Evolutionary conservation across 2,329 filamentous ascomycete species (phyloP).

Genomic region (Pseudogymnoascus sp.): DNA sequence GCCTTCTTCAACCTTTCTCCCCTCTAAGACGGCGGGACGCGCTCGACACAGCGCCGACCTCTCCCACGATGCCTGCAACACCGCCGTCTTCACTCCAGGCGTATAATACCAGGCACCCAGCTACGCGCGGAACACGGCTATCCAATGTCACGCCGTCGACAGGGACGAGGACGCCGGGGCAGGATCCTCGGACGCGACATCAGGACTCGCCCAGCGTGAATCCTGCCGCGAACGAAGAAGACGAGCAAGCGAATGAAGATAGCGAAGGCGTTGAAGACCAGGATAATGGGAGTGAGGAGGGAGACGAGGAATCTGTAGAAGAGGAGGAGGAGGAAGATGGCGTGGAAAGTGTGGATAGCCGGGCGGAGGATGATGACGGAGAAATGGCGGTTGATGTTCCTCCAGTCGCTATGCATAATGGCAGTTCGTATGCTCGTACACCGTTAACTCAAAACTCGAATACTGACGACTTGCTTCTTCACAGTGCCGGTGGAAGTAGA

Average conservation of each 20-base stretch:
- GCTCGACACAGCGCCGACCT: not conserved
- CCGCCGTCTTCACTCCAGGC: not conserved
- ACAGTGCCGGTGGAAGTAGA: constrained; percentile 29
- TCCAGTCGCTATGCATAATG: not conserved
- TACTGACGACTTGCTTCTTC: not conserved
- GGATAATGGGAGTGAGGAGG: constrained; percentile 14
- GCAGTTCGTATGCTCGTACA: not conserved
- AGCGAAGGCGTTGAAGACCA: constrained; percentile 18
- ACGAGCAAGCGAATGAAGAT: constrained; percentile 12
- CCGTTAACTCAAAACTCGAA: constrained; percentile 20
- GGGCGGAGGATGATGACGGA: constrained; percentile 26
- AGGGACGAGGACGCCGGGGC: not conserved
- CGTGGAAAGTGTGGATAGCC: constrained; percentile 15
- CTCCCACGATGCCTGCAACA: not conserved
- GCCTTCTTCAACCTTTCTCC: not conserved
- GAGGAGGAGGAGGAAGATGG: constrained; percentile 20
- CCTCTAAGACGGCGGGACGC: not conserved
- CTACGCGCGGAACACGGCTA: not conserved
- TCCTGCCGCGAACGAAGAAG: constrained; percentile 14
- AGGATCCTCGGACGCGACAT: not conserved
- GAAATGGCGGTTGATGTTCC: constrained; percentile 24
- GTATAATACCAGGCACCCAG: constrained; percentile 4
- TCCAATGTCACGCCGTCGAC: not conserved
- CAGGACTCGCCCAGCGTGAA: not conserved
- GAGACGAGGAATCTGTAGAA: constrained; percentile 18